Evolutionary conservation across 2,329 filamentous ascomycete genomes (phyloP), one percentile per base, ranked within the genome.

Genomic region (Ramichloridium luteum): DNA sequence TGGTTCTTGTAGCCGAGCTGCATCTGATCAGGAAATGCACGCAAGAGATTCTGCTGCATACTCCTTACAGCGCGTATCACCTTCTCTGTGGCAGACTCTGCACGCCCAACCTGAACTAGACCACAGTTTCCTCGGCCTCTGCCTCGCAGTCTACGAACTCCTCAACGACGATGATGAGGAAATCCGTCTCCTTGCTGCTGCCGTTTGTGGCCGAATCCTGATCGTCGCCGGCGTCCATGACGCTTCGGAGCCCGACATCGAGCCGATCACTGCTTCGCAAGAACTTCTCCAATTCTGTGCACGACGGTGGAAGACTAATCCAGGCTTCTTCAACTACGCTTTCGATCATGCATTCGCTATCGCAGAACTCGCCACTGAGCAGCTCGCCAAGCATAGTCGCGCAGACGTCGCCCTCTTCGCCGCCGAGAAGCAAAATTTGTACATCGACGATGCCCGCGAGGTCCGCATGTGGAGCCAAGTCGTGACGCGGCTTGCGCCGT

Each of bases 351-450:
- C 43, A 13, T 49, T 50, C 25, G 44, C 32, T 13, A 13, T 35
- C 4, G 16, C 11, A 3, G 11, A 27, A 3, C 8, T 22, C 4
- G 6, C 13, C 3, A 32, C 9, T 6, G 33, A 39, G 9, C 35
- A 39, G 13, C 17, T 51, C 13, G 18, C 26, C 12, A 25, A 25
- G 1, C 15, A 25, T 13, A 46, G 53, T 3, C 54, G 55, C 25
- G 57, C 62, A 44, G 71, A 82, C 49, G 71, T 75, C 40, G 66
- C 76, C 3, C 69, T 98, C 1, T 98, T 98, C 52, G 77, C 72
- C 1, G 69, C 84, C 34, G 90, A 98, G 57, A 86, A 92, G 53
- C 85, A 93, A 53, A 98, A 98, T 51, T 67, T 94, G n/a, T 96
- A 83, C 54, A 64, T 88, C 30, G 88, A 96, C 53, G 77, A 85